These are phyloP conservation scores for Linnemannia elongata DNA, from an alignment of 192 early-diverging fungal genomes.

Conservation along the genomic window DNA sequence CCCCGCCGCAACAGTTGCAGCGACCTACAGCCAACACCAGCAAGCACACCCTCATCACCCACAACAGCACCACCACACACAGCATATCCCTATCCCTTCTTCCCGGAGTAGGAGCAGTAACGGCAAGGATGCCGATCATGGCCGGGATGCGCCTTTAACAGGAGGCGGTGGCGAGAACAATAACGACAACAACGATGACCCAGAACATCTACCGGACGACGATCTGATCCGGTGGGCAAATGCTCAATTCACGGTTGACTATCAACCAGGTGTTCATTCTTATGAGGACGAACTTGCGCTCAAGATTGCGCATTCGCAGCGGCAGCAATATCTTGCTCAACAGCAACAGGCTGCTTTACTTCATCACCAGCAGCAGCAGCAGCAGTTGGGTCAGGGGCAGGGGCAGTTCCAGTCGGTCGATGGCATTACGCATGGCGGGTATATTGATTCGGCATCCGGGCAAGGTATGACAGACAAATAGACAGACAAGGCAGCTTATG, in stretches of 20 bases:
- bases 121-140: neutral
- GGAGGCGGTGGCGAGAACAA: neutral
- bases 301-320: conserved; percentile 34
- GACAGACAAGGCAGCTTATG: neutral
- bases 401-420: neutral
- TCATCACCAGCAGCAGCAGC: conserved; percentile 21
- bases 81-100: neutral
- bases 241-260: conserved; percentile 40
- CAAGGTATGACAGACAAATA: neutral
- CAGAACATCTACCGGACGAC: conserved; percentile 44
- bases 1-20: conserved; percentile 15
- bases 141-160: neutral
- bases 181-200: conserved; percentile 8
- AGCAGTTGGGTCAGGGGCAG: neutral
- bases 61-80: neutral
- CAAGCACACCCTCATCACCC: neutral
- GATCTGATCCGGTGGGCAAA: conserved; percentile 49
- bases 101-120: neutral
- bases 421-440: neutral
- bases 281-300: conserved; percentile 36
- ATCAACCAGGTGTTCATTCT: conserved; percentile 14
- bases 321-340: conserved; percentile 17
- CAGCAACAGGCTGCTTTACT: conserved; percentile 6
- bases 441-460: neutral
- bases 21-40: conserved; percentile 14